Base-by-base conservation (phyloP, 2,329 filamentous ascomycete genomes). In the Thielaviopsis musarum region DNA sequence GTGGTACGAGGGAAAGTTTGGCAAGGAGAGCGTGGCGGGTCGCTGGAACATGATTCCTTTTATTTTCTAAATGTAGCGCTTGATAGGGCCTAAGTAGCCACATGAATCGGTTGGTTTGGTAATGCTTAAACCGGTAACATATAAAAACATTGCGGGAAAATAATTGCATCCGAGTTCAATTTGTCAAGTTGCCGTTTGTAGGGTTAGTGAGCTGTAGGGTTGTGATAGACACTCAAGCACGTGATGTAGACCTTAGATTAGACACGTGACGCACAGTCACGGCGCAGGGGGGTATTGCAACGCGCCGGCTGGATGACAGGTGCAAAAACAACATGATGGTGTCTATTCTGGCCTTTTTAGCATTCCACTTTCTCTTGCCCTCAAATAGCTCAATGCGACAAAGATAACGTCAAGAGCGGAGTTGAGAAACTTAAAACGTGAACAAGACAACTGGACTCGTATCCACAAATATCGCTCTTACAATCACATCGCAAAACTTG, bases 1-100 rank as follows among this genome's bases (percentile, higher is more conserved):
- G 65, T 97, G 90, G 90, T 94, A 94, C 72, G 73, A 72, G 63
- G 71, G 77, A 22, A 90, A 84, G 66, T 95, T 95, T 69, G 88
- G 88, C 10, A 69, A 70, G 54, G 77, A 83, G 15, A 77, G 75
- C 58, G 78, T 91, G 30, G 73, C 74, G 60, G 71, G 72, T 17
- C 83, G 78, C 68, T 89, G 84, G 83, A 84, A 75, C 64, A 91
- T 95, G 82, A 77, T 95, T 63, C 89, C 89, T 1, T 77, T 78
- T 61, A 59, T 89, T 55, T 85, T 79, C 67, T 85, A 69, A 63
- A 38, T 19, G 22, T n/a, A 17, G 10, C n/a, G n/a, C 30, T 45
- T 56, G n/a, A 22, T 48, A 19, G 21, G 12, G 17, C 9, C 19
- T 56, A 21, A 13, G 19, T 38, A 26, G 24, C 24, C 24, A 26